Evolutionary conservation across 306 rosid genomes (phyloP).

Genomic region (Comarum palustre): DNA sequence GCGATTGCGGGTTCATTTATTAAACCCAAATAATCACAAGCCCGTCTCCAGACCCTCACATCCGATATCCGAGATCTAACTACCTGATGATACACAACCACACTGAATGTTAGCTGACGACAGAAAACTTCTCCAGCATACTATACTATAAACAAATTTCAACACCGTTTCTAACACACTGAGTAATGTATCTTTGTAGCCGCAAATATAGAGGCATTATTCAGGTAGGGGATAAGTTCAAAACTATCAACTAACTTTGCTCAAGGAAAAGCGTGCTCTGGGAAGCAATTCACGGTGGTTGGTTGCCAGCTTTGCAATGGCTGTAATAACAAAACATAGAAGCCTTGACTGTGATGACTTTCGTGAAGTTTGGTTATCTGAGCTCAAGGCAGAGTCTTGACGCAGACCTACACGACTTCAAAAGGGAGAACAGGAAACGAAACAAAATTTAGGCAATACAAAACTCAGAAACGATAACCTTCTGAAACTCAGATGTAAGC

Average conservation of each 20-base stretch:
- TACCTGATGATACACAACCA: constrained; percentile 50
- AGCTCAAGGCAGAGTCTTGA: constrained; percentile 51
- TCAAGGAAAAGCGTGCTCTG: constrained; percentile 87
- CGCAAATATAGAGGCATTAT: background rate
- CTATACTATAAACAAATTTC: background rate
- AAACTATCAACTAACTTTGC: constrained; percentile 56
- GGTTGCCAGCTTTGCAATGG: constrained; percentile 95
- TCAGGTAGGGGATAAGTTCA: background rate
- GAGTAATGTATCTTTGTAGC: background rate
- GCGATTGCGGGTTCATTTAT: constrained; percentile 85
- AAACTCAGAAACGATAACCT: constrained; percentile 1
- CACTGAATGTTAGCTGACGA: background rate
- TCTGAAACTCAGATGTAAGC: background rate
- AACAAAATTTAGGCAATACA: constrained; percentile 33
- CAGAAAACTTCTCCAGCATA: background rate
- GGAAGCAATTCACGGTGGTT: constrained; percentile 83
- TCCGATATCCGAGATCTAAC: constrained; percentile 89
- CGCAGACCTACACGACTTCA: constrained; percentile 77
- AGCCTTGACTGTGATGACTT: constrained; percentile 88
- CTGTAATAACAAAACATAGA: constrained; percentile 85
- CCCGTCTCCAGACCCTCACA: constrained; percentile 78
- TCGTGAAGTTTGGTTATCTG: constrained; percentile 51
- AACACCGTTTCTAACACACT: background rate
- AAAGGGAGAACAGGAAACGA: background rate
- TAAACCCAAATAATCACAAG: constrained; percentile 84